phyloP scores from a whole-genome alignment of 2,329 filamentous ascomycete genomes.

The Madurella mycetomatis region DNA sequence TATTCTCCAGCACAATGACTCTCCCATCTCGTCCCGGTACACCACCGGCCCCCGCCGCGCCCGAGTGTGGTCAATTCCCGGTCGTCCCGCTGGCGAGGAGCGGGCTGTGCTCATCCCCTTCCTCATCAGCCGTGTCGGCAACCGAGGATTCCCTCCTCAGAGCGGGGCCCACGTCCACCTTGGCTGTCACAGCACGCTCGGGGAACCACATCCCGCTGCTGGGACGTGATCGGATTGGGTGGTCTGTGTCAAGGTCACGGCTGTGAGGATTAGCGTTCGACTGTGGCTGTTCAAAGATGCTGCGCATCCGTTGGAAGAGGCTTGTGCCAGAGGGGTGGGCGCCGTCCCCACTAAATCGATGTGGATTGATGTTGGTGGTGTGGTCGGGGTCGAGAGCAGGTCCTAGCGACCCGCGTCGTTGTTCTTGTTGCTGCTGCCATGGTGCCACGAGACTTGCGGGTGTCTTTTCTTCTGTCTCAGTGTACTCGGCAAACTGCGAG shows the following conservation, averaged over 20 bases:
- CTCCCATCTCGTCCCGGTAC: conserved; percentile 6
- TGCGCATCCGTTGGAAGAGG: conserved; percentile 39
- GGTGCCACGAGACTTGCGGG: not conserved
- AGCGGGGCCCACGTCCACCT: no score
- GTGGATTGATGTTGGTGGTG: not conserved
- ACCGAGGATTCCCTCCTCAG: no score
- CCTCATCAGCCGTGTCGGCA: conserved; percentile 1
- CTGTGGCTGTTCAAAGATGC: conserved; percentile 35
- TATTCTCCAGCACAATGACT: conserved; percentile 8
- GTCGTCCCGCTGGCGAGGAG: conserved; percentile 23
- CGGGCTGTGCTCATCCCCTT: conserved; percentile 29
- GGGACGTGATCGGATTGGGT: not conserved
- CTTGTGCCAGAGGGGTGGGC: conserved; percentile 15
- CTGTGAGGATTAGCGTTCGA: not conserved
- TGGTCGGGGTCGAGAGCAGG: not conserved
- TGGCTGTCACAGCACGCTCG: not conserved
- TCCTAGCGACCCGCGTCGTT: not conserved
- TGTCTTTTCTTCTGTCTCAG: conserved; percentile 25
- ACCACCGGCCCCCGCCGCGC: conserved; percentile 14
- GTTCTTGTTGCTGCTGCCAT: not conserved
- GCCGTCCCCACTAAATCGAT: no score
- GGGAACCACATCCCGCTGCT: not conserved
- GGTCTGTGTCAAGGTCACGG: not conserved
- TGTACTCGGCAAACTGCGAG: conserved; percentile 26
- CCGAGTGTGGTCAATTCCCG: conserved; percentile 39